Conservation (phyloP, 139 green algal species). For the Chlorella ohadii region DNA sequence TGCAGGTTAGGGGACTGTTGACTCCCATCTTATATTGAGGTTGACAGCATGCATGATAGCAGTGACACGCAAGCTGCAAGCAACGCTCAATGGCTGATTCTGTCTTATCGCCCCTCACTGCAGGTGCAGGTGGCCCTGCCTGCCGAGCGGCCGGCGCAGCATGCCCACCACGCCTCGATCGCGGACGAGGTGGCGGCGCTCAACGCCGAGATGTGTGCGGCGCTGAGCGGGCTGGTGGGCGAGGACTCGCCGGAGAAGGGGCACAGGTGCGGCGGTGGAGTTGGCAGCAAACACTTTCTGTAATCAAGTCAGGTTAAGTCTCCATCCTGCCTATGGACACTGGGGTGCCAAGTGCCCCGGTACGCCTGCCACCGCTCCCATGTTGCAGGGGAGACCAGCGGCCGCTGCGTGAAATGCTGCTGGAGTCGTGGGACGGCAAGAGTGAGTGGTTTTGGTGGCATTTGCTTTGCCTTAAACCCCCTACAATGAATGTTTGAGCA, state of each 20-base stretch:
- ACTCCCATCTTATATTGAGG: no score
- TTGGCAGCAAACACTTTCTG: no score
- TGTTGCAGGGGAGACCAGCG: not conserved
- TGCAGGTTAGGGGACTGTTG: not conserved
- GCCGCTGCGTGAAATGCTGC: slow-evolving; percentile 40
- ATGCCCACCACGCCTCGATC: not conserved
- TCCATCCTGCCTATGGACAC: no score
- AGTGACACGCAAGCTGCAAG: no score
- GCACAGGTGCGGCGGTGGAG: not conserved
- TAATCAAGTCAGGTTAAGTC: no score
- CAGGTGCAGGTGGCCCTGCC: not conserved
- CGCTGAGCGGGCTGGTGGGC: slow-evolving; percentile 35
- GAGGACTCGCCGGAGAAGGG: slow-evolving; percentile 33
- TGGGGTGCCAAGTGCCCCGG: no score
- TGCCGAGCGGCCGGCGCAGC: not conserved
- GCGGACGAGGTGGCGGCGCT: slow-evolving; percentile 38
- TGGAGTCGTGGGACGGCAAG: slow-evolving; percentile 42
- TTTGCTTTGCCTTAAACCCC: no score
- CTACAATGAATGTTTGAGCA: no score
- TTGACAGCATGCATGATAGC: no score
- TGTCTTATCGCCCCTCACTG: no score
- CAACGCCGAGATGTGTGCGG: slow-evolving; percentile 30
- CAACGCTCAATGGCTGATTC: no score
- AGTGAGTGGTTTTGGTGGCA: not conserved
- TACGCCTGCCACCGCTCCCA: not conserved